Base-by-base conservation (phyloP, 2,329 filamentous ascomycete genomes). In the Pseudogymnoascus sp. region DNA sequence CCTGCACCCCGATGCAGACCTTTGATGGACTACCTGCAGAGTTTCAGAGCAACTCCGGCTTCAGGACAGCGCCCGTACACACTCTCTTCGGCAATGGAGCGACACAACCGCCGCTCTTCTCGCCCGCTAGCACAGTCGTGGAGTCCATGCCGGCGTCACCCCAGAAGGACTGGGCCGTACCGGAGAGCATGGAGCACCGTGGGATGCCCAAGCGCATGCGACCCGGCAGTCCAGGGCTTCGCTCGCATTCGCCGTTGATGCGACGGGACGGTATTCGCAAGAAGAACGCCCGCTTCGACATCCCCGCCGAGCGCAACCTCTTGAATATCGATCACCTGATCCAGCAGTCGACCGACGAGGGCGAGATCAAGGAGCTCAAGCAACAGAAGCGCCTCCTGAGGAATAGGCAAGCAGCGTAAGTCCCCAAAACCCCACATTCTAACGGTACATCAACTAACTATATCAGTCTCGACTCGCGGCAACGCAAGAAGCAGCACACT, bases 271-370 rank as follows among this genome's bases (percentile, higher is more conserved):
- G 95, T 66, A 96, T 97, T 76, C 86, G 95, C 72, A 99, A 99
- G 87, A 97, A 97, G 89, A 99, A 97, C 73, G 92, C 93, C 68
- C 89, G 93, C 69, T 97, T 97, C 77, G 93, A 97, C 73, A 99
- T 99, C 69, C 95, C 95, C 8, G 87, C 90, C 50, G 95, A 97
- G 78, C 86, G 93, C 66, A 97, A 93, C 72, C 84, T 99, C 70
- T 88, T 85, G 81, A 97, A 96, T 78, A 97, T 99, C 77, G 95
- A 99, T 76, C 84, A 91, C 66, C 83, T 97, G 73, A 97, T 99
- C 76, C 83, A 88, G 62, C 87, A 91, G 77, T 93, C 91, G 37
- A 91, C 86, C 63, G 89, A 96, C 75, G 93, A 97, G 72, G 87
- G 95, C 68, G 89, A 96, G 79, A 90, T 96, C 80, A 97, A 96